Base-by-base conservation (phyloP, 768 basidiomycete species). In the Russula virescens region DNA sequence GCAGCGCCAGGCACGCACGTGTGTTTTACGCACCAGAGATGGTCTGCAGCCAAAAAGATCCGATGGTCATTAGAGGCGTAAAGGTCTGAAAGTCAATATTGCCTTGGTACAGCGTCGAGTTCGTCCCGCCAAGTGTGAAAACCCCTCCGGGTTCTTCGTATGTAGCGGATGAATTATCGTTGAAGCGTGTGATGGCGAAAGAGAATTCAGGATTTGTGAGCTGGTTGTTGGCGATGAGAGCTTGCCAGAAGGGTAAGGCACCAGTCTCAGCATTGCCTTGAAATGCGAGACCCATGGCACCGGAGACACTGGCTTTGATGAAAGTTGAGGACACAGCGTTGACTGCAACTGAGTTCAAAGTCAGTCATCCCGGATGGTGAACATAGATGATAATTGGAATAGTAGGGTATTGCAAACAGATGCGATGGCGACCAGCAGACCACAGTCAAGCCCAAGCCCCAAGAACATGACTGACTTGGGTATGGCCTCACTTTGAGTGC, bases 281-380 rank as follows among this genome's bases (percentile, higher is more conserved):
- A 68, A 88, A 93, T 0, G 85, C 90, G 46, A 93, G 81, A 19
- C 90, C 90, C 78, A 93, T 77, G 68, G 92, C 85, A 25, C 90
- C 90, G 0, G 87, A 84, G 0, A 85, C 75, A 0, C 73, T 62
- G 5, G 80, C 80, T 25, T 73, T 71, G 31, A 90, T 74, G 1
- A 91, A 73, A 4, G 71, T 71, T 0, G 51, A 42, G 1, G 85
- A 77, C 18, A 87, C 77, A 2, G 69, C 50, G 40, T 80, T 71
- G n/a, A 85, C 91, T 21, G 83, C 73, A 34, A 91, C 71, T 67
- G 45, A 26, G 28, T 5, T 16, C 10, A 9, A 34, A 53, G 19
- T 63, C 25, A 63, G 56, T 31, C 35, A 54, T 28, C 28, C 2
- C 50, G 11, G n/a, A 58, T 19, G 21, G 35, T 1, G 21, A 43